These are phyloP conservation scores for Pleurotus giganteus DNA, from an alignment of 768 basidiomycete species.

Conservation along the genomic window DNA sequence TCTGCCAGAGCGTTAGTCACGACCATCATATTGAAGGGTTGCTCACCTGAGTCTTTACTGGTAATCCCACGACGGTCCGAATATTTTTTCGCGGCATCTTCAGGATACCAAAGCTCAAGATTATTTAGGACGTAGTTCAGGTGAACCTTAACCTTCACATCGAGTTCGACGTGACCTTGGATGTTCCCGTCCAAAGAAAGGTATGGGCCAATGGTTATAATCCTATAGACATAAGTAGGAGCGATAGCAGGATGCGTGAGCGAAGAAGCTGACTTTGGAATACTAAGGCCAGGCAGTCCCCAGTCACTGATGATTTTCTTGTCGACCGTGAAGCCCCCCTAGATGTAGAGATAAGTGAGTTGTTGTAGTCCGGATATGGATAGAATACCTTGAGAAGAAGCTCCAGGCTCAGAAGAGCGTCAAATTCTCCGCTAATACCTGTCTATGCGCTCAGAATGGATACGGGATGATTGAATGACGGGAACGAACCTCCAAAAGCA, in stretches of 20 bases:
- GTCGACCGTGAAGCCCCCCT: constrained; percentile 28
- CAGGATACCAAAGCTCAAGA: constrained; percentile 35
- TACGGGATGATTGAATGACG: background rate
- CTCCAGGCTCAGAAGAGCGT: constrained; percentile 25
- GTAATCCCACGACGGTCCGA: background rate
- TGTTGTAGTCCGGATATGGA: background rate
- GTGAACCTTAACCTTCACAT: constrained; percentile 27
- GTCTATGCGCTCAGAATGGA: background rate
- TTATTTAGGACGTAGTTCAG: constrained; percentile 28
- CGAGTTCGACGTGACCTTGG: constrained; percentile 25
- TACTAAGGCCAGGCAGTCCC: constrained; percentile 27
- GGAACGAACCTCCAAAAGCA: constrained; percentile 14
- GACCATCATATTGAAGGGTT: background rate
- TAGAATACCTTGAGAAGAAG: constrained; percentile 13
- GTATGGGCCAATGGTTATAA: constrained; percentile 37
- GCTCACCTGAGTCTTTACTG: background rate
- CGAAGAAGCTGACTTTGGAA: constrained; percentile 26
- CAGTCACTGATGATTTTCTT: constrained; percentile 23
- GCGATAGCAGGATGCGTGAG: background rate
- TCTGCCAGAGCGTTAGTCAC: background rate
- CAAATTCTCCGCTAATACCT: constrained; percentile 23
- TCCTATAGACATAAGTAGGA: constrained; percentile 16
- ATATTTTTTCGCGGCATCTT: background rate
- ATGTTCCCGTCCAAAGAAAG: constrained; percentile 31
- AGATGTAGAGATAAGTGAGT: background rate